Conservation (phyloP, 371 early-diverging fungal genomes). For the Mucor sp. region DNA sequence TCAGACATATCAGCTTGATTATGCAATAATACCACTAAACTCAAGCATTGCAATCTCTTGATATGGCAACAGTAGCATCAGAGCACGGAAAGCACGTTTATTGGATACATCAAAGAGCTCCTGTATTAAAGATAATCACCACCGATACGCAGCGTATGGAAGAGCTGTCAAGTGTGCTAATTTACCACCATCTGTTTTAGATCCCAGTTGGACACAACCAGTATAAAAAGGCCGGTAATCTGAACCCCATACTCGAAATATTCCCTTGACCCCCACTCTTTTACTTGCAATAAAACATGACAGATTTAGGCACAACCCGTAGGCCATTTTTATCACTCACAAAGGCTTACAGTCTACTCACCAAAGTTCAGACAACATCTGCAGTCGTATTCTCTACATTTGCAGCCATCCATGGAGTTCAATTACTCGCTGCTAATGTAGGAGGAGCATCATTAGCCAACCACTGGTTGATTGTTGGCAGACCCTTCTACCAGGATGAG, state of each 20-base stretch:
- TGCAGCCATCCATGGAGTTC: constrained; percentile 33
- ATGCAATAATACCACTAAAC: too few species aligned
- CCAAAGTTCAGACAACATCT: constrained; percentile 41
- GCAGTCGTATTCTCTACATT: constrained; percentile 42
- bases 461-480: constrained; percentile 35
- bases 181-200: neutral
- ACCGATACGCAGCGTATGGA: too few species aligned
- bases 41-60: too few species aligned
- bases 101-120: too few species aligned
- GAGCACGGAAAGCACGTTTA: too few species aligned
- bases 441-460: constrained; percentile 38
- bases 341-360: constrained; percentile 33
- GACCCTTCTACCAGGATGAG: constrained; percentile 53
- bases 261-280: constrained; percentile 1
- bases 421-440: constrained; percentile 37
- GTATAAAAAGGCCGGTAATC: neutral
- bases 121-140: too few species aligned
- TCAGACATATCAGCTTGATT: too few species aligned
- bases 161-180: neutral
- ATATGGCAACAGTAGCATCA: too few species aligned
- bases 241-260: neutral
- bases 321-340: constrained; percentile 15
- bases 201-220: neutral
- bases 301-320: constrained; percentile 13
- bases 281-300: constrained; percentile 3